Base-by-base conservation (phyloP, 1,139 yeast species). In the Protomyces inouyei region DNA sequence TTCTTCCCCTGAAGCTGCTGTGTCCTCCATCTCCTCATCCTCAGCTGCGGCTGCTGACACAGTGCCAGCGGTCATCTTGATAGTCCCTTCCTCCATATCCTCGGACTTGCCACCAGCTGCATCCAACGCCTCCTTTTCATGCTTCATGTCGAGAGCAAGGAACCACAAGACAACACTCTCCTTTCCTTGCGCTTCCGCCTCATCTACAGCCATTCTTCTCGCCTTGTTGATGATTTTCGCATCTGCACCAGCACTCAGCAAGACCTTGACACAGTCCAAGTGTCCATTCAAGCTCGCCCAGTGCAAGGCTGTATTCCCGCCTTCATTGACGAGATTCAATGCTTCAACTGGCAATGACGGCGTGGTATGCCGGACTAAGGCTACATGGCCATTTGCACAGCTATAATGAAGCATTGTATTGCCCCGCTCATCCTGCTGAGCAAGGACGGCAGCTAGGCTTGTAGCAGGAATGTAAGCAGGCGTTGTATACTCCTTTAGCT, bases 271-370 rank as follows among this genome's bases (percentile, higher is more conserved):
- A 9, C 86, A 79, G 2, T 83, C 85, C 67, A 89, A 76, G 71
- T 91, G 93, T 0, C 97, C 98, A 72, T 88, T 91, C 70, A 84
- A 82, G 0, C 96, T 83, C 0, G 98, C 97, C 98, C 98, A 93
- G 74, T 93, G 98, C 68, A 93, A 79, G 0, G 98, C 87, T 0
- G 98, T 91, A 74, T 93, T 93, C 3, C 98, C 98, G 37, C 87
- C 84, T 56, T 83, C 87, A 74, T 93, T 93, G 65, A 78, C 80
- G 28, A 79, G 25, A 59, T 51, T 56, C 25, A 60, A 8, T 5
- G 40, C 63, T 12, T 18, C 23, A 28, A 4, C n/a, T 21, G n/a
- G 21, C 45, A 37, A 16, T 3, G 16, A 5, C 21, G 52, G n/a
- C 21, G 52, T 14, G 28, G 52, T 25, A 21, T 18, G 40, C 38